A percentile compares a stretch with the other conserved stretches of the same genome.
phyloP scores from a whole-genome alignment of 176 grass and related monocot species.

The Olyra latifolia region DNA sequence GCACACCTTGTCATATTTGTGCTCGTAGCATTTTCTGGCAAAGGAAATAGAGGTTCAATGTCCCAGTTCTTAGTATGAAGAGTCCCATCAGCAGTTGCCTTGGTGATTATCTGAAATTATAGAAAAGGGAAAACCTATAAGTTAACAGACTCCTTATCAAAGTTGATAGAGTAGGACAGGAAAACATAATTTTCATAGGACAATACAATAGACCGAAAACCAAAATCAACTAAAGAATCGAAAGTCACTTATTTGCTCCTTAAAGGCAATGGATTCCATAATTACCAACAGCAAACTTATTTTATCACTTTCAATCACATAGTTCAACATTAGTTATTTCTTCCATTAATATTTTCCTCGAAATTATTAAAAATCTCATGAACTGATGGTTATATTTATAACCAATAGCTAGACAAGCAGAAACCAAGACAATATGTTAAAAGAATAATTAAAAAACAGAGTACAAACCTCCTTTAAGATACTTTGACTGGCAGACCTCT shows the following conservation, averaged over 20 bases:
- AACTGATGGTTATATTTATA: background rate
- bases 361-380: background rate
- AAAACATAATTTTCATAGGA: background rate
- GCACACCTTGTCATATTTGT: conserved; percentile 49
- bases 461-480: conserved; percentile 78
- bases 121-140: conserved; percentile 9
- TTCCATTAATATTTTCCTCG: background rate
- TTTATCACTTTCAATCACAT: conserved; percentile 2
- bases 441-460: conserved; percentile 6
- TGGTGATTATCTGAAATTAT: conserved; percentile 65
- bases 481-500: conserved; percentile 58
- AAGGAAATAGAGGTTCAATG: conserved; percentile 70
- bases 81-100: conserved; percentile 75
- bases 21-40: conserved; percentile 43
- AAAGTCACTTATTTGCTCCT: background rate
- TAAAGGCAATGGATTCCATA: conserved; percentile 1
- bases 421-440: conserved; percentile 20
- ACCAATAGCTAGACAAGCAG: conserved; percentile 1
- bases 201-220: background rate
- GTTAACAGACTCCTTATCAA: conserved; percentile 20
- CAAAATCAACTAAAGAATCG: conserved; percentile 29
- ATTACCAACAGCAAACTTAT: background rate
- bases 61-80: conserved; percentile 86
- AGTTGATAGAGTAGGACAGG: background rate
- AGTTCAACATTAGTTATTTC: background rate